A percentile compares a stretch with the other conserved stretches of the same genome.
Evolutionary conservation across 2,329 filamentous ascomycete species (phyloP).

Genomic region (Aspergillus clavatus): DNA sequence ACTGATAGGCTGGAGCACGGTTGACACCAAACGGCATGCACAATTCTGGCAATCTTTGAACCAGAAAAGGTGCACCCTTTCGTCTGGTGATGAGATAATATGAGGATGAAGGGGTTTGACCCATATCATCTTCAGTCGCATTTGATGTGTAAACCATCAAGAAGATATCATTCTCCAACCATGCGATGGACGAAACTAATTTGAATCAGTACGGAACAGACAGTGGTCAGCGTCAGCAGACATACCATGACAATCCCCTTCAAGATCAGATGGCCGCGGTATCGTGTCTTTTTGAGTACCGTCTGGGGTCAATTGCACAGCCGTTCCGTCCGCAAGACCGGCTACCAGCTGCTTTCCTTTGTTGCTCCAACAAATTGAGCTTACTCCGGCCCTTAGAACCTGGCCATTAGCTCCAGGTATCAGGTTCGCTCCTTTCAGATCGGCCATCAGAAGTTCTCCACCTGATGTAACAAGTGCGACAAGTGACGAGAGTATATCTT

Average conservation of each 20-base stretch:
- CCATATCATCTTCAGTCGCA: constrained; percentile 50
- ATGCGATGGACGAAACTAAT: constrained; percentile 69
- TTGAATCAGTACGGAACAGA: constrained; percentile 14
- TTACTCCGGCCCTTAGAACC: constrained; percentile 68
- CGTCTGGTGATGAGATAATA: constrained; percentile 76
- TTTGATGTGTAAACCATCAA: constrained; percentile 70
- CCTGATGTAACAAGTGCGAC: constrained; percentile 75
- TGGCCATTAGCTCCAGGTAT: constrained; percentile 56
- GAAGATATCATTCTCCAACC: constrained; percentile 86
- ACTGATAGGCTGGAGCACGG: constrained; percentile 67
- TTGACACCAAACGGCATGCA: constrained; percentile 66
- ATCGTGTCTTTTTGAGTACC: constrained; percentile 73
- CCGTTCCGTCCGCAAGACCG: constrained; percentile 74
- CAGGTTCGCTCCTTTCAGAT: constrained; percentile 64
- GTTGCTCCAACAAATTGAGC: constrained; percentile 84
- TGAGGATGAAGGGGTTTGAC: constrained; percentile 55
- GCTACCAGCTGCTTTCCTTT: constrained; percentile 90
- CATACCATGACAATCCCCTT: constrained; percentile 62
- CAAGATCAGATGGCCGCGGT: constrained; percentile 66
- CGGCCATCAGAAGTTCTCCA: constrained; percentile 78
- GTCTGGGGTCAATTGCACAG: constrained; percentile 76
- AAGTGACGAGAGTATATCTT: constrained; percentile 55
- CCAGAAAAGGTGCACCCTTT: constrained; percentile 58
- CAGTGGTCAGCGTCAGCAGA: constrained; percentile 6
- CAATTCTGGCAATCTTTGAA: constrained; percentile 70